phyloP scores from a whole-genome alignment of 2,329 filamentous ascomycete genomes.

The Fusarium tjaetaba region DNA sequence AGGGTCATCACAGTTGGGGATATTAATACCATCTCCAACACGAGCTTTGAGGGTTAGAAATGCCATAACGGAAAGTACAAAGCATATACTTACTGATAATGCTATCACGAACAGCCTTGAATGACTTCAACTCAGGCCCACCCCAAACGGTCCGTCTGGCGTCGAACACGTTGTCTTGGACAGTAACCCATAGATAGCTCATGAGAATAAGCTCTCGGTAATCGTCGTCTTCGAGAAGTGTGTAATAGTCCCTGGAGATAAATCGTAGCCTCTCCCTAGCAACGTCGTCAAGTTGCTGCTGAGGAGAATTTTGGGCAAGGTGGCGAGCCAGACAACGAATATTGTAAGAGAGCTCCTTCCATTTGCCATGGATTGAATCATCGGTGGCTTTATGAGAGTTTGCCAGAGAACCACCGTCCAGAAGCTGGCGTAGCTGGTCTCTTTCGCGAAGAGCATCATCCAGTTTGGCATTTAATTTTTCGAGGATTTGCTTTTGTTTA shows the following conservation, averaged over 20 bases:
- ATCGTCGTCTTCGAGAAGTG: neutral
- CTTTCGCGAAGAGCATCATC: neutral
- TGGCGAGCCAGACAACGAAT: conserved; percentile 11
- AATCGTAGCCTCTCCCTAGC: rapidly evolving
- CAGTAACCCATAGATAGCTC: conserved; percentile 3
- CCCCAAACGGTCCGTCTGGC: neutral
- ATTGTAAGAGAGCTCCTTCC: conserved; percentile 31
- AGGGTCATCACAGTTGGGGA: too few species aligned
- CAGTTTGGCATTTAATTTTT: neutral
- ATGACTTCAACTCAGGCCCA: rapidly evolving
- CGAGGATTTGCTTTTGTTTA: neutral
- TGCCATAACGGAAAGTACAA: too few species aligned
- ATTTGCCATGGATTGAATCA: conserved; percentile 7
- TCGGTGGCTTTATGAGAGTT: conserved; percentile 26
- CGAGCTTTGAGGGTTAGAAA: too few species aligned
- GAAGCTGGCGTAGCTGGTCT: neutral
- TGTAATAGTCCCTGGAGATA: rapidly evolving
- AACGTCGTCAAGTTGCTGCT: rapidly evolving
- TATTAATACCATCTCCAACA: too few species aligned
- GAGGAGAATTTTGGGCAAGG: neutral
- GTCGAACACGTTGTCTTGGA: neutral
- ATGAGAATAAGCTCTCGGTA: neutral
- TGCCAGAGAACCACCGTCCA: neutral
- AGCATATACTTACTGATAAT: conserved; percentile 13
- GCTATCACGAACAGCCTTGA: rapidly evolving